phyloP scores from a whole-genome alignment of 495 filamentous ascomycete species.

The Hypoxylon perforatum region DNA sequence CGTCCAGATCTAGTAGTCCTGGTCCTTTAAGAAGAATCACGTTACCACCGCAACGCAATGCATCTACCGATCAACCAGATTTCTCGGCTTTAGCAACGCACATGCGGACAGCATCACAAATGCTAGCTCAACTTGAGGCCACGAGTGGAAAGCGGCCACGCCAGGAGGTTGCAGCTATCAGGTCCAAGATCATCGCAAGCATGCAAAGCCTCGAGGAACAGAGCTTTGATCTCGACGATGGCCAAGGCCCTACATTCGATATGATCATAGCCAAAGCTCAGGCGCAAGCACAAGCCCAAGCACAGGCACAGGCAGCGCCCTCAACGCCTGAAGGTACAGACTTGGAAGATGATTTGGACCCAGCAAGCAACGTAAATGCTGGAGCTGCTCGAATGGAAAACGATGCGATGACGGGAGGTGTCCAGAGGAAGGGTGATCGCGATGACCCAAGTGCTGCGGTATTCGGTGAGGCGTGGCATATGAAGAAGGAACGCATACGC shows the following conservation, averaged over 20 bases:
- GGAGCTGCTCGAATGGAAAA: slow-evolving; percentile 84
- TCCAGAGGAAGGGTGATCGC: slow-evolving; percentile 78
- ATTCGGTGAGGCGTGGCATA: slow-evolving; percentile 80
- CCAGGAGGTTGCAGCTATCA: slow-evolving; percentile 78
- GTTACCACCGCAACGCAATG: slow-evolving; percentile 54
- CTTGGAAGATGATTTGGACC: slow-evolving; percentile 58
- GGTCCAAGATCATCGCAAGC: slow-evolving; percentile 81
- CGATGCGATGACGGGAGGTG: slow-evolving; percentile 79
- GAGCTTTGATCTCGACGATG: slow-evolving; percentile 73
- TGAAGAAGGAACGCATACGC: slow-evolving; percentile 80
- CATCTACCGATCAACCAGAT: slow-evolving; percentile 69
- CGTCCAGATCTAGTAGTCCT: slow-evolving; percentile 70
- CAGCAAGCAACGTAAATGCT: slow-evolving; percentile 68
- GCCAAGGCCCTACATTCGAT: slow-evolving; percentile 73
- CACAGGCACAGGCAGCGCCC: slow-evolving; percentile 40
- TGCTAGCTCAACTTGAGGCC: slow-evolving; percentile 79
- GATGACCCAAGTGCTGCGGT: slow-evolving; percentile 84
- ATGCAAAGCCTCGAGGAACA: slow-evolving; percentile 87
- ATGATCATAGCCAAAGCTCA: slow-evolving; percentile 71
- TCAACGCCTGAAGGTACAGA: slow-evolving; percentile 46
- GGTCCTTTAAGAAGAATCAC: slow-evolving; percentile 63
- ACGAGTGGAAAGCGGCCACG: slow-evolving; percentile 76
- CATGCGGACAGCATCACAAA: slow-evolving; percentile 82
- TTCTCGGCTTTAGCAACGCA: slow-evolving; percentile 80
- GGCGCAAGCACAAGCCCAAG: neutral